Evolutionary conservation across 768 basidiomycete species (phyloP).

Genomic region (Mycena filopes): DNA sequence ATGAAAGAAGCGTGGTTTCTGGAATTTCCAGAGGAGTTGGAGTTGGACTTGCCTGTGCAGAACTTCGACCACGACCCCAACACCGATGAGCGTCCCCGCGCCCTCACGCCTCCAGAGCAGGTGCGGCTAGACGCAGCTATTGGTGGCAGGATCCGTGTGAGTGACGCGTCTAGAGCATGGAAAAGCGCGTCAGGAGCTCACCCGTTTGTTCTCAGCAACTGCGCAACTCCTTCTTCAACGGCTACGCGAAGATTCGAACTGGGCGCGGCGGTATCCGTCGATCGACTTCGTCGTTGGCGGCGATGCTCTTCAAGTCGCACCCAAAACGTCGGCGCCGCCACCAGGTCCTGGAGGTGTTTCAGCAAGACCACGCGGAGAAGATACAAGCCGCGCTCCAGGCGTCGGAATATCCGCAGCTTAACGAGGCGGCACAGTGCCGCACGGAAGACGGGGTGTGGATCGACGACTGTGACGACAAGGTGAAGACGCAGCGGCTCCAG

Average conservation of each 20-base stretch:
- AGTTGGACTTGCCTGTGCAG: not conserved
- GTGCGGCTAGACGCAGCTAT: not conserved
- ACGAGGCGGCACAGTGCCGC: slow-evolving; percentile 8
- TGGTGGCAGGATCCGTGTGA: not conserved
- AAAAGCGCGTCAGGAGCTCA: not conserved
- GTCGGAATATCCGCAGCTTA: not conserved
- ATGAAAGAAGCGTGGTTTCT: not conserved
- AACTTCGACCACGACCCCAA: not conserved
- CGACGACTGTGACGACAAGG: slow-evolving; percentile 7
- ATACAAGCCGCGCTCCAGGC: not conserved
- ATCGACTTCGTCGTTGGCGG: not conserved
- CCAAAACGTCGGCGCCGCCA: slow-evolving; percentile 4
- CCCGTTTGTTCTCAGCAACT: not conserved
- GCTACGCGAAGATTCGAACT: not conserved
- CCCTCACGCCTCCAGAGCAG: not conserved
- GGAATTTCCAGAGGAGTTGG: not conserved
- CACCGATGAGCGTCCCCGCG: not conserved
- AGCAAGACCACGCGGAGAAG: not conserved
- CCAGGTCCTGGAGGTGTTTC: slow-evolving; percentile 15
- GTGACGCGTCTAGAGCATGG: not conserved
- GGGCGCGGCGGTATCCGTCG: not conserved
- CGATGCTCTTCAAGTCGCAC: not conserved
- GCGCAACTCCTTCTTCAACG: slow-evolving; percentile 4
- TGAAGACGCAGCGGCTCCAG: not conserved
- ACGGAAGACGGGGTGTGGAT: slow-evolving; percentile 14